Evolutionary conservation across 768 basidiomycete species (phyloP).

Genomic region (Mycena vulgaris): DNA sequence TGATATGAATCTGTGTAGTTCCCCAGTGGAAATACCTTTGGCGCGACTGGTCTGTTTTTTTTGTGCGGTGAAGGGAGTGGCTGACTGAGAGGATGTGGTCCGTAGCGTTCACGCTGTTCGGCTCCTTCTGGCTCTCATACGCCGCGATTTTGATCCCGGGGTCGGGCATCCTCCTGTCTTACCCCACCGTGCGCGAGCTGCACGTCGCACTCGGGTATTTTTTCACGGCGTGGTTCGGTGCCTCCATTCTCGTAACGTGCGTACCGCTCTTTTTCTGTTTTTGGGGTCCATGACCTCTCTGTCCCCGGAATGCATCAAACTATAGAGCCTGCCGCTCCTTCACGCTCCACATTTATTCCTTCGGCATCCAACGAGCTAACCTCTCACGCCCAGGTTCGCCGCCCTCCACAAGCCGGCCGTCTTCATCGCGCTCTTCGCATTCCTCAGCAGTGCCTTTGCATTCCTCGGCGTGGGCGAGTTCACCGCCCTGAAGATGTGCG

Average conservation of each 20-base stretch:
- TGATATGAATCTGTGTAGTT: constrained; percentile 50
- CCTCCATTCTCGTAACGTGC: constrained; percentile 79
- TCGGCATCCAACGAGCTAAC: constrained; percentile 25
- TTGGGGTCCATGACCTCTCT: constrained; percentile 14
- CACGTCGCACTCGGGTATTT: constrained; percentile 77
- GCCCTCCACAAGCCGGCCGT: constrained; percentile 41
- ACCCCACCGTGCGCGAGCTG: constrained; percentile 57
- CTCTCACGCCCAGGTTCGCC: constrained; percentile 28
- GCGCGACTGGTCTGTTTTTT: constrained; percentile 78
- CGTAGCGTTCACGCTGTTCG: constrained; percentile 84
- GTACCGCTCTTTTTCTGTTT: constrained; percentile 40
- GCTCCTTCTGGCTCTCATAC: constrained; percentile 91
- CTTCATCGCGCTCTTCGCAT: constrained; percentile 42
- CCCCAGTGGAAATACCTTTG: constrained; percentile 77
- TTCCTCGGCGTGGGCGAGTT: constrained; percentile 39
- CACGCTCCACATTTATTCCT: constrained; percentile 23
- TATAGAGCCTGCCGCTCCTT: constrained; percentile 22
- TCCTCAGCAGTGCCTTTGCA: constrained; percentile 40
- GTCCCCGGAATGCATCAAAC: constrained; percentile 18
- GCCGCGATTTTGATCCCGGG: constrained; percentile 80
- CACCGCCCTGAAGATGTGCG: constrained; percentile 38
- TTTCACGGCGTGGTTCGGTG: constrained; percentile 80
- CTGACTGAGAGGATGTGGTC: constrained; percentile 15
- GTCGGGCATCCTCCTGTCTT: constrained; percentile 73
- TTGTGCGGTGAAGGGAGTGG: constrained; percentile 62